Base-by-base conservation (phyloP, 495 filamentous ascomycete species). In the Penicillium diatomitis region DNA sequence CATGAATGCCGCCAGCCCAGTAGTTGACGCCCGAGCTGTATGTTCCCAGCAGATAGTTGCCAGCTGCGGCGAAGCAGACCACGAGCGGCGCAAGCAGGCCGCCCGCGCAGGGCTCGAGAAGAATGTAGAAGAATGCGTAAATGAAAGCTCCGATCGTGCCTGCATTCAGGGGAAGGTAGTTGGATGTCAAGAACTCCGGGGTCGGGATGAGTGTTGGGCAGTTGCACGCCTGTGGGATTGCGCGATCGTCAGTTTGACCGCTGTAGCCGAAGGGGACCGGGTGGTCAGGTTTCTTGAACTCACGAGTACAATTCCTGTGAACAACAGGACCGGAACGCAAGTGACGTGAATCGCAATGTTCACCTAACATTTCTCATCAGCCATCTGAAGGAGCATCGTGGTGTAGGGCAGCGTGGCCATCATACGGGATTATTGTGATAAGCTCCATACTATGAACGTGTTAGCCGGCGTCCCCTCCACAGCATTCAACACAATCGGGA, bases 51-150 rank as follows among this genome's bases (percentile, higher is more conserved):
- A 95, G 76, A 47, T 89, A 80, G 61, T 95, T 95, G 30, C 75
- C 76, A 46, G 76, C 81, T 4, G 85, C 89, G 4, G 88, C 82
- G 35, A 79, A 80, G 20, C 66, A 81, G 12, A 95, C 70, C 41
- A 96, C 76, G 44, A 95, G 66, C 2, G 89, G 77, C 2, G 84
- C 79, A 32, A 94, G 66, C 9, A 85, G 61, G 7, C 77, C 77
- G 32, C 92, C 92, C 4, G 91, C 92, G 5, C 96, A 86, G 2
- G 92, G 92, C 60, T 97, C 92, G 60, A 98, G 83, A 27, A 97
- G 82, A 46, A 97, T 77, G 57, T 97, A 98, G 52, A 95, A 77
- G 28, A 74, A 77, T 31, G 82, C 75, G 69, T 90, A 96, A 10
- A 81, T 53, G 33, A 90, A 58, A 20, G 86, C 81, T 29, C 69